phyloP scores from a whole-genome alignment of 257 asterid genomes.

The Linaria vulgaris region DNA sequence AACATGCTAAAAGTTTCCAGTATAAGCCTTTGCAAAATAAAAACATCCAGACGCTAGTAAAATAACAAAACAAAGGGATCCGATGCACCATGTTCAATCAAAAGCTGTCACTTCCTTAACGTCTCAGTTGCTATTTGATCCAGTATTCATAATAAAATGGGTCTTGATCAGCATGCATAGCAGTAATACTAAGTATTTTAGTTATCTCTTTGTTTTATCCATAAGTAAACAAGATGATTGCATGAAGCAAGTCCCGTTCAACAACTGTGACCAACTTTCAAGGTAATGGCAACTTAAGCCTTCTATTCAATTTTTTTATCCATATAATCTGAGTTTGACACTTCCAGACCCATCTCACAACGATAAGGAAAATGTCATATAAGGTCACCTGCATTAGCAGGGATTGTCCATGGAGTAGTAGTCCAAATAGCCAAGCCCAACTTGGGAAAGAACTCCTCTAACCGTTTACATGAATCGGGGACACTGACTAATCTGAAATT shows the following conservation, averaged over 20 bases:
- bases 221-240: not conserved
- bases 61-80: not conserved
- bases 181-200: not conserved
- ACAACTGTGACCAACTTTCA: constrained; percentile 10
- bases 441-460: constrained; percentile 70
- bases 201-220: not conserved
- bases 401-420: constrained; percentile 99
- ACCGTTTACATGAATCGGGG: constrained; percentile 48
- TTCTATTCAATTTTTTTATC: not conserved
- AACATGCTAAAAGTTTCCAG: not conserved
- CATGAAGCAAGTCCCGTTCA: no score
- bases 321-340: constrained; percentile 15
- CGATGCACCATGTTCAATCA: no score
- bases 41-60: not conserved
- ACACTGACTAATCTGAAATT: constrained; percentile 62
- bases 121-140: no score
- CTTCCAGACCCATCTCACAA: constrained; percentile 4
- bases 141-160: no score
- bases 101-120: no score
- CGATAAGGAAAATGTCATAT: constrained; percentile 19
- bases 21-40: not conserved
- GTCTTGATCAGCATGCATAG: no score
- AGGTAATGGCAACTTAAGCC: constrained; percentile 3
- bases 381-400: constrained; percentile 88
- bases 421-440: constrained; percentile 93